phyloP scores from a whole-genome alignment of 1,284 basidiomycete species.

The Cystobasidium pallidum region DNA sequence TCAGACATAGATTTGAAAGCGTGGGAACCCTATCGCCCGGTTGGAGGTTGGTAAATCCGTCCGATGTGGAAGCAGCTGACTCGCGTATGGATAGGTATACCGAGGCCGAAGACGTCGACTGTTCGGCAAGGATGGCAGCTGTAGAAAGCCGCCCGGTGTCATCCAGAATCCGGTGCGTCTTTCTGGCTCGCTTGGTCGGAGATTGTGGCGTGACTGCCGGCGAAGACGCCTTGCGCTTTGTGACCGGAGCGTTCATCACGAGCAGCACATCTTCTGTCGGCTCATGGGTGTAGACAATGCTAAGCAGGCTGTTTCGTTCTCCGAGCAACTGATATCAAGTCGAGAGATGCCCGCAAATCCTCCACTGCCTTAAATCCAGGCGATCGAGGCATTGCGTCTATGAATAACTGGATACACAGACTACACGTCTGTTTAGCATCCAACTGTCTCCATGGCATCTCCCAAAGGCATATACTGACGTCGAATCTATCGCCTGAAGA shows the following conservation, averaged over 20 bases:
- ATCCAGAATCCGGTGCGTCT: constrained; percentile 26
- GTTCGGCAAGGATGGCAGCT: constrained; percentile 41
- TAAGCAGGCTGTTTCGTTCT: no score
- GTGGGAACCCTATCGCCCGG: constrained; percentile 4
- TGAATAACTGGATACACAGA: background rate
- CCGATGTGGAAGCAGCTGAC: constrained; percentile 7
- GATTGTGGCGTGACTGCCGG: constrained; percentile 9
- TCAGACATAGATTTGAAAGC: constrained; percentile 15
- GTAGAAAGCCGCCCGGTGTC: constrained; percentile 36
- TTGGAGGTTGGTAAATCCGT: background rate
- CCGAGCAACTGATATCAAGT: no score
- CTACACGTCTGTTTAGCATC: background rate
- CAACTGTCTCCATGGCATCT: background rate
- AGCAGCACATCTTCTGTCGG: no score
- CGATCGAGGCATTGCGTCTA: constrained; percentile 1
- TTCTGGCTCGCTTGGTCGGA: constrained; percentile 23
- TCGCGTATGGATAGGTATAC: constrained; percentile 37
- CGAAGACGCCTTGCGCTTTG: constrained; percentile 4
- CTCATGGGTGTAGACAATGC: no score
- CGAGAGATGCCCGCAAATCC: background rate
- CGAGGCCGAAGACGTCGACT: constrained; percentile 12
- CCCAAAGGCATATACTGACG: background rate
- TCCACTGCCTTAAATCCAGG: background rate
- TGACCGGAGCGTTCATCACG: background rate
- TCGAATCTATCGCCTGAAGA: background rate